Conservation (phyloP, 306 rosid species). For the Herpetospermum pedunculosum region DNA sequence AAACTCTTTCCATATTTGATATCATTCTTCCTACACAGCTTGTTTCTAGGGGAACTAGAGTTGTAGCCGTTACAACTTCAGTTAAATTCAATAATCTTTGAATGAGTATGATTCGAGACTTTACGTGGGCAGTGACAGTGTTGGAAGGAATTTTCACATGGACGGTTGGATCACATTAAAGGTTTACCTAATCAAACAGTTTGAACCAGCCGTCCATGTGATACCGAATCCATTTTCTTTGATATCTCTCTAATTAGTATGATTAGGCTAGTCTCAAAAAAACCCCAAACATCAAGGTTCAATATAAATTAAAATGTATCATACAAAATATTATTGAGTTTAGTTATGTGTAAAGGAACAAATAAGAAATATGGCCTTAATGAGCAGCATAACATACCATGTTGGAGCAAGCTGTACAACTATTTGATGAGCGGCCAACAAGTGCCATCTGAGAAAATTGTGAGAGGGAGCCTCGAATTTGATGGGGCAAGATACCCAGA, state of each 20-base stretch:
- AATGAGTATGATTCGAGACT: background rate
- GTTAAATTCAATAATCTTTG: background rate
- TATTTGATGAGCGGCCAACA: constrained; percentile 68
- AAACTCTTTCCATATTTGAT: background rate
- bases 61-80: background rate
- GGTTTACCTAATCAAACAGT: background rate
- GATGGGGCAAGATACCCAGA: constrained; percentile 95
- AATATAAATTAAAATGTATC: too few relatives aligned
- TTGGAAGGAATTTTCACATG: background rate
- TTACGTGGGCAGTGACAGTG: background rate
- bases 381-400: constrained; percentile 39
- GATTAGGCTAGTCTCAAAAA: too few relatives aligned
- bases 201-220: too few relatives aligned
- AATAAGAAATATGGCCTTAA: background rate
- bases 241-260: too few relatives aligned
- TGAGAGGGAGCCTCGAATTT: constrained; percentile 77
- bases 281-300: too few relatives aligned
- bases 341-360: background rate
- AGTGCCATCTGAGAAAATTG: constrained; percentile 90
- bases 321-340: too few relatives aligned
- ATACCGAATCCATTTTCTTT: too few relatives aligned
- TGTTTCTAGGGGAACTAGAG: background rate
- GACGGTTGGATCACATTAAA: background rate
- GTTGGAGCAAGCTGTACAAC: constrained; percentile 86
- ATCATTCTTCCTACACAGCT: background rate